Base-by-base conservation (phyloP, 176 grass and related monocot genomes). In the Ampelocalamus luodianensis region DNA sequence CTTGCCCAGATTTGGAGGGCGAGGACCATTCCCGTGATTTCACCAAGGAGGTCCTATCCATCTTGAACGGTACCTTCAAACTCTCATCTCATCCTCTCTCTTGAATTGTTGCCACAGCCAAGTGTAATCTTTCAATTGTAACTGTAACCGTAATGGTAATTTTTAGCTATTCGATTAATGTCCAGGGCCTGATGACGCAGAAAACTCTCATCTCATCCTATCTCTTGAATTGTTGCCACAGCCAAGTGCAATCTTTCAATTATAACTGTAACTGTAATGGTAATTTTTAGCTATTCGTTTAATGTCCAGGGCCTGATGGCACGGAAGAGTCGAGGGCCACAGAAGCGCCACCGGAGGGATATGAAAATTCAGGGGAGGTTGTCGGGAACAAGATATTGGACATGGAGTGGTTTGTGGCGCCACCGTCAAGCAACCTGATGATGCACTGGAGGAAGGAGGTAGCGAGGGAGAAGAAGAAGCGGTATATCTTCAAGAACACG, bases 401-500 rank as follows among this genome's bases (percentile, higher is more conserved):
- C 51, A 84, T 68, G 62, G 87, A 86, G 62, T 90, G 90, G 90
- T 92, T 88, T 65, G 83, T 58, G 12, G 70, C 6, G 42, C 9
- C 74, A 3, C 68, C 43, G 5, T 64, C 58, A 2, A 81, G 11
- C 59, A 85, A 37, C 29, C 44, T 32, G 3, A 14, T 72, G 53
- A 27, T 14, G 20, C 49, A 61, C 8, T 78, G 65, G 68, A 70
- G 64, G 87, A 95, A 80, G 77, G 85, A 90, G 49, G 40, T 89
- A 61, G 79, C 85, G 8, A 89, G 91, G 72, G 87, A 93, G 85
- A 98, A 88, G 85, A 98, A 92, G 83, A 85, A 75, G 37, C 89
- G 85, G n/a, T 93, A 90, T 70, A 85, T 93, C 45, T 98, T 98
- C 87, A 95, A 87, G 88, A 95, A 95, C 71, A 92, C 83, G 1